Evolutionary conservation across 495 filamentous ascomycete species (phyloP), one percentile per base, ranked within the genome.

Genomic region (Aspergillus carlsbadensis): DNA sequence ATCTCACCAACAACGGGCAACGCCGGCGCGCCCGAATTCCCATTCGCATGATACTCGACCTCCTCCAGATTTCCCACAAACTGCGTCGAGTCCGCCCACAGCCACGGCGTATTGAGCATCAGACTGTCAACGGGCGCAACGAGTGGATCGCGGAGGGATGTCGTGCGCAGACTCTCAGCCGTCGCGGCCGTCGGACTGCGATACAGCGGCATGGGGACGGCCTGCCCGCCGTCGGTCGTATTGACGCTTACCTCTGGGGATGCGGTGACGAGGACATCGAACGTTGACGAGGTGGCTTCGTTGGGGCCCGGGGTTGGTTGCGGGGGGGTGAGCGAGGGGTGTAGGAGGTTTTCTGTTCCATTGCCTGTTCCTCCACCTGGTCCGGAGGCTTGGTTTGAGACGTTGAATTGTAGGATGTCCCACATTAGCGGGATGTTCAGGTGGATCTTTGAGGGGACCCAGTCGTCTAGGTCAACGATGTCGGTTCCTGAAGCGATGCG

Each of bases 401-500:
- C 70, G 52, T 72, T 76, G 52, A 78, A 63, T 50, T 77, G 72
- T 8, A 78, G 66, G 17, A 75, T 62, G 31, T 77, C 74, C 75
- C 75, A 78, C 75, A 78, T 78, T n/a, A 78, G 44, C n/a, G 75
- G 72, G 14, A 78, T 72, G 42, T 72, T 78, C n/a, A 78, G 71
- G 59, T 76, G 70, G 22, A 78, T 76, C 37, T 75, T 77, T 21
- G 70, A 72, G 1, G 75, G 74, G 24, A 71, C 70, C 75, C 75
- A 78, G 37, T 77, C 71, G 48, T 73, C 54, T 10, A 50, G 66
- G 34, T 77, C 71, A 17, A 77, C 64, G 15, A 66, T 69, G 13
- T 77, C 68, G 0, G 73, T 68, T n/a, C 75, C 75, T 21, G 68
- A 73, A 3, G 74, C 75, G 34, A 78, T 76, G 1, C 68, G 67